Percentiles rank a stretch among this genome's conserved stretches.
Evolutionary conservation across 768 basidiomycete species (phyloP).

Genomic region (Amanita subjunquillea): DNA sequence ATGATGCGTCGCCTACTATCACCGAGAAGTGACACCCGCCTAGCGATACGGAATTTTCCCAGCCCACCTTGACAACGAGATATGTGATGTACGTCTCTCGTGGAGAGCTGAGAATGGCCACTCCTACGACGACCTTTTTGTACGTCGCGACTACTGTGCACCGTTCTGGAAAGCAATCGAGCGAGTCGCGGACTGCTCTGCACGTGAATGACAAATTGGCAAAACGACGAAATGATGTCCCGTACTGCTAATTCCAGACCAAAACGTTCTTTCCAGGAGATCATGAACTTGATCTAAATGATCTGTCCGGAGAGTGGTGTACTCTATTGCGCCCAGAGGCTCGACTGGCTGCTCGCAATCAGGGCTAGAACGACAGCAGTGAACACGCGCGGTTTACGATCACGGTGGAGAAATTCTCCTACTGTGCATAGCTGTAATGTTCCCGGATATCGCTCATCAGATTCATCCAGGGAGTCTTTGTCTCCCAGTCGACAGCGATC

Average conservation of each 20-base stretch:
- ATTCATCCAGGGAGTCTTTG: slow-evolving; percentile 59
- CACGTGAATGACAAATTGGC: neutral
- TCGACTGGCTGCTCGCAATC: slow-evolving; percentile 35
- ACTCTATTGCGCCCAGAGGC: slow-evolving; percentile 44
- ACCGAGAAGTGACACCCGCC: slow-evolving; percentile 25
- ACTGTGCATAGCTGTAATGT: slow-evolving; percentile 58
- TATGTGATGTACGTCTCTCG: slow-evolving; percentile 80
- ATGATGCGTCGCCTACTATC: slow-evolving; percentile 4
- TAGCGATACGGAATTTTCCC: slow-evolving; percentile 77
- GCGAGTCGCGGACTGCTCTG: slow-evolving; percentile 52
- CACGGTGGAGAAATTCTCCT: slow-evolving; percentile 13
- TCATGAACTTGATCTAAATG: slow-evolving; percentile 70
- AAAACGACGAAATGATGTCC: slow-evolving; percentile 1
- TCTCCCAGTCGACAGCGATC: slow-evolving; percentile 67
- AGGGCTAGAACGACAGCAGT: slow-evolving; percentile 31
- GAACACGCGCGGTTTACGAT: neutral
- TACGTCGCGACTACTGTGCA: slow-evolving; percentile 73
- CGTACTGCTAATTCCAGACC: slow-evolving; percentile 69
- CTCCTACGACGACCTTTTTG: slow-evolving; percentile 60
- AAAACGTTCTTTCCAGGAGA: slow-evolving; percentile 56
- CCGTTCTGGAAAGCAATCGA: slow-evolving; percentile 58
- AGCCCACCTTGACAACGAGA: slow-evolving; percentile 66
- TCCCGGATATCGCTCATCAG: slow-evolving; percentile 64
- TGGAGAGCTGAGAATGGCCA: slow-evolving; percentile 69
- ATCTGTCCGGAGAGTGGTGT: slow-evolving; percentile 42